phyloP scores from a whole-genome alignment of 257 asterid genomes.

The Solanum bulbocastanum region DNA sequence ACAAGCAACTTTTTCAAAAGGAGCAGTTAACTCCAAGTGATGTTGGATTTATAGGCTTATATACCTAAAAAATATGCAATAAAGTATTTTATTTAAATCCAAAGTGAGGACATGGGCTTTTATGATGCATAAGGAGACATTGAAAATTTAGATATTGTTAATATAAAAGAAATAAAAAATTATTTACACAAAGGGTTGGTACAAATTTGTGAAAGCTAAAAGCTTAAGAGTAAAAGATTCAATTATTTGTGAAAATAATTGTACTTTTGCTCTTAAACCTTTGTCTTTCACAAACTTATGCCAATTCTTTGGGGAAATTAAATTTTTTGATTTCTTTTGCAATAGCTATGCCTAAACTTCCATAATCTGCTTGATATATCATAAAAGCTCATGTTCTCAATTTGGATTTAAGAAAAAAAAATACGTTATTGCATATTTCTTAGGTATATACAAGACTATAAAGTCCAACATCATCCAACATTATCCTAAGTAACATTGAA shows the following conservation, averaged over 20 bases:
- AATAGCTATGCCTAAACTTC: conserved; percentile 40
- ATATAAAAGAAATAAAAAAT: not conserved
- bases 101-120: too few relatives aligned
- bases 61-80: too few relatives aligned
- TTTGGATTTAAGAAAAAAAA: conserved; percentile 21
- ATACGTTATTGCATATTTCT: conserved; percentile 28
- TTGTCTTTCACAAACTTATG: conserved; percentile 47
- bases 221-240: not conserved
- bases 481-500: not conserved
- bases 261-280: conserved; percentile 24
- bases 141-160: not conserved
- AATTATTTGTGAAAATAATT: conserved; percentile 8
- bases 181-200: not conserved
- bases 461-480: conserved; percentile 38
- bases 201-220: not conserved
- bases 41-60: too few relatives aligned
- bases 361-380: conserved; percentile 7
- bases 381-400: conserved; percentile 33
- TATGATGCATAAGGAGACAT: not conserved
- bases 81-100: too few relatives aligned
- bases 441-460: not conserved
- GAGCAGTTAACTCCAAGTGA: too few relatives aligned
- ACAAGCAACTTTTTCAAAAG: too few relatives aligned
- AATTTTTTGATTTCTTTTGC: conserved; percentile 63
- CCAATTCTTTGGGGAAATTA: conserved; percentile 73